Evolutionary conservation across 2,329 filamentous ascomycete species (phyloP).

Genomic region (Bimuria novae-zelandiae): DNA sequence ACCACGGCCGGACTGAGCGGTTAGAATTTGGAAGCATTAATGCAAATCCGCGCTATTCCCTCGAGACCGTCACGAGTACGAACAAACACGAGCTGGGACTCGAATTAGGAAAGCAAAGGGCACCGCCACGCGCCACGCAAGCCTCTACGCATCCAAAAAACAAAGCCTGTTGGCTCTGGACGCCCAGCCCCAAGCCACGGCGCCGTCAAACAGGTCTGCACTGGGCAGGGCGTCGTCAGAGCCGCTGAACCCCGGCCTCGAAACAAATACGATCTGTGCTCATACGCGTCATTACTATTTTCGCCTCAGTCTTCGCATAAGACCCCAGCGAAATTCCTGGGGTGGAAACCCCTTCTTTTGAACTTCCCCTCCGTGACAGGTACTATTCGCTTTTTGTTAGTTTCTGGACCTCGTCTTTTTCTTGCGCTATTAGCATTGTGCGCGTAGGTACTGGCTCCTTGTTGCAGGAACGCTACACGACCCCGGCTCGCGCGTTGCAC

Average conservation of each 20-base stretch:
- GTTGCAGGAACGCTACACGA: constrained; percentile 6
- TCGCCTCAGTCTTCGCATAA: constrained; percentile 8
- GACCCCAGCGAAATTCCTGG: background rate
- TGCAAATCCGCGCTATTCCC: background rate
- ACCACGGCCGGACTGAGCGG: too few relatives aligned
- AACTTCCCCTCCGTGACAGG: background rate
- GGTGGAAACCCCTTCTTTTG: background rate
- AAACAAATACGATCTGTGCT: constrained; percentile 4
- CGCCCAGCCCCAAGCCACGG: background rate
- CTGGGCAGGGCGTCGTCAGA: background rate
- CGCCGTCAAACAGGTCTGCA: background rate
- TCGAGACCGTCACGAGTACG: background rate
- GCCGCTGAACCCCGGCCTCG: constrained; percentile 9
- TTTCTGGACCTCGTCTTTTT: background rate
- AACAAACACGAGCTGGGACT: background rate
- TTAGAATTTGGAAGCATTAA: too few relatives aligned
- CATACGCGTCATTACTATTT: constrained; percentile 14
- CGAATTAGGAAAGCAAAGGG: background rate
- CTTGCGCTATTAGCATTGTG: background rate
- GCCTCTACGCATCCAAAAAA: background rate
- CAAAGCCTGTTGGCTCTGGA: background rate
- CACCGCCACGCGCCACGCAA: constrained; percentile 15
- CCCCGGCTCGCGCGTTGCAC: constrained; percentile 5
- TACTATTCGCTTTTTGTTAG: background rate
- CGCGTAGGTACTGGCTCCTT: background rate